These are phyloP conservation scores for Colletotrichum sansevieriae DNA, from an alignment of 2,329 filamentous ascomycete genomes.

Conservation along the genomic window DNA sequence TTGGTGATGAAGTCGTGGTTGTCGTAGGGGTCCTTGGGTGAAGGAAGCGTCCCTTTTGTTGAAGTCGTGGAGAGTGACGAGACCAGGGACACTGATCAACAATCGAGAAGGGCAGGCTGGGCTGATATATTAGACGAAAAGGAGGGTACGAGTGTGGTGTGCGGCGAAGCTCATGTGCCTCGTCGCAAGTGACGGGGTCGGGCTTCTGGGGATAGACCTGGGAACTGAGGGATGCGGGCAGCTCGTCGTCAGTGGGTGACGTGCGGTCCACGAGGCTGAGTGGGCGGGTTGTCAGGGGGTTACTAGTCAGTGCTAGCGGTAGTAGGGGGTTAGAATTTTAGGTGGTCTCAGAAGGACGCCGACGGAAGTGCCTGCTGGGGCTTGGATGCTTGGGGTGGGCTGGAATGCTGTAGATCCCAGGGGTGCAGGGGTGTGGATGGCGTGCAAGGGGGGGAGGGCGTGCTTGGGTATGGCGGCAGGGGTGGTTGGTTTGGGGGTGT, in stretches of 20 bases:
- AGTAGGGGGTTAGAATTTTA: conserved; percentile 39
- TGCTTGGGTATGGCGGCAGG: conserved; percentile 26
- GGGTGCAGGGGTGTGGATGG: conserved; percentile 34
- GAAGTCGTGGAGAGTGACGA: conserved; percentile 37
- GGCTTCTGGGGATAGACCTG: conserved; percentile 30
- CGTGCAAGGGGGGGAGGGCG: conserved; percentile 32
- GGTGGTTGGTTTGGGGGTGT: conserved; percentile 30
- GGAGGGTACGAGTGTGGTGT: conserved; percentile 44
- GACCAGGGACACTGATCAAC: conserved; percentile 11
- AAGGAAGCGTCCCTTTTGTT: conserved; percentile 46
- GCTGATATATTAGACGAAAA: conserved; percentile 43
- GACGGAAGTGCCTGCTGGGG: conserved; percentile 41
- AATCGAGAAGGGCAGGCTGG: conserved; percentile 28
- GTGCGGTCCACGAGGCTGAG: conserved; percentile 61
- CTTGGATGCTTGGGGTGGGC: conserved; percentile 42
- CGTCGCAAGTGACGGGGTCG: conserved; percentile 32
- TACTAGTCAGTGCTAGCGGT: conserved; percentile 33
- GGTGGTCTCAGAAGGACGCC: conserved; percentile 41
- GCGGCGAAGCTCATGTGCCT: conserved; percentile 48
- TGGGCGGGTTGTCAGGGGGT: conserved; percentile 38
- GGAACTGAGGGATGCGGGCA: conserved; percentile 42
- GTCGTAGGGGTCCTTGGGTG: conserved; percentile 44
- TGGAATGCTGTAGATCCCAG: conserved; percentile 41
- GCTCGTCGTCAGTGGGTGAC: conserved; percentile 55
- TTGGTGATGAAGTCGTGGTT: conserved; percentile 44